These are phyloP conservation scores for Stenocarpella maydis DNA, from an alignment of 2,329 filamentous ascomycete genomes.

Conservation along the genomic window DNA sequence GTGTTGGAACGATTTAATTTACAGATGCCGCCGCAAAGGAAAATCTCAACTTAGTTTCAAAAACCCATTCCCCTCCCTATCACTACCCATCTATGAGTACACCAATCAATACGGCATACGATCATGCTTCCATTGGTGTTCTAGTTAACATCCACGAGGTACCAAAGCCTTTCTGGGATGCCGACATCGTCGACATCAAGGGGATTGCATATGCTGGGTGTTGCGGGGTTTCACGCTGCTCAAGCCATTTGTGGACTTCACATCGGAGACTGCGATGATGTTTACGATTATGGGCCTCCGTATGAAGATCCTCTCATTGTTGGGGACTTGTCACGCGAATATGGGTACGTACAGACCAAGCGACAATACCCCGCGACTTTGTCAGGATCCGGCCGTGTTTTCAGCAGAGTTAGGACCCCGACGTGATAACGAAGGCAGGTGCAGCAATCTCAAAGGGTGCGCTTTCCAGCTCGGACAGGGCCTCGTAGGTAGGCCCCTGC, in stretches of 20 bases:
- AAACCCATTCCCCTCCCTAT: background rate
- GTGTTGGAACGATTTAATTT: no score
- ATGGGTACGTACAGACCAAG: background rate
- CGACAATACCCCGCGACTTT: background rate
- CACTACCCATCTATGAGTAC: no score
- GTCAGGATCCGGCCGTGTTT: background rate
- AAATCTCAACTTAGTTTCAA: no score
- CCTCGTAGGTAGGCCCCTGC: background rate
- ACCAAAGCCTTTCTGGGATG: background rate
- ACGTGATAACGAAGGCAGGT: background rate
- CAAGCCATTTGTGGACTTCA: conserved; percentile 5
- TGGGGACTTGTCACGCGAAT: conserved; percentile 7
- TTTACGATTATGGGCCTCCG: background rate
- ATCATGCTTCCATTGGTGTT: background rate
- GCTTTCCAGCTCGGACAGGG: background rate
- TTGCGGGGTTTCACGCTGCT: background rate
- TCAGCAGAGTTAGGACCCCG: background rate
- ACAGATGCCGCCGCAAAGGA: no score
- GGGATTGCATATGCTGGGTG: rapidly evolving
- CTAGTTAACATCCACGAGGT: background rate
- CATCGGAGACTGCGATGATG: background rate
- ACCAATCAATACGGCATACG: background rate
- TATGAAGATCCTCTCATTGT: background rate
- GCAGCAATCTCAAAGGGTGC: background rate
- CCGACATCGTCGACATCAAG: background rate